These are phyloP conservation scores for Chlorokybus atmophyticus DNA, from an alignment of 139 green algal genomes.

Conservation along the genomic window DNA sequence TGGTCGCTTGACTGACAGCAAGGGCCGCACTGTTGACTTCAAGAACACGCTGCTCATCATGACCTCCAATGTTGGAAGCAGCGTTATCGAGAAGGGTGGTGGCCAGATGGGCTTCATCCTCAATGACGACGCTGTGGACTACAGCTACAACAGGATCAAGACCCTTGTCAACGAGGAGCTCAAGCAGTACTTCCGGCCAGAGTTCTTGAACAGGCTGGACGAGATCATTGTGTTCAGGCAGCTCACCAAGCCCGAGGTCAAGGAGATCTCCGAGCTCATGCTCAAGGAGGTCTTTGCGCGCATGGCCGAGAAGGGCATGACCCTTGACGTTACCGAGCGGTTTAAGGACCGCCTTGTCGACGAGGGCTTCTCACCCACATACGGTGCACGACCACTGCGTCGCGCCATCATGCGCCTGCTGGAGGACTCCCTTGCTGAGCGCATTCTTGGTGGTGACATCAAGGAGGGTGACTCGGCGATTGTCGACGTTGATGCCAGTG, in stretches of 20 bases:
- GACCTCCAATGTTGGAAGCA: conserved; percentile 92
- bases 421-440: conserved; percentile 90
- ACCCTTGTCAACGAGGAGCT: conserved; percentile 95
- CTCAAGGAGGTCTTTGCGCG: conserved; percentile 83
- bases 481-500: conserved; percentile 30
- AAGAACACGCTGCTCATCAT: conserved; percentile 99
- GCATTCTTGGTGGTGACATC: conserved; percentile 84
- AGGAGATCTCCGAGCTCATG: conserved; percentile 98
- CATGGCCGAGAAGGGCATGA: conserved; percentile 85
- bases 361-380: conserved; percentile 96
- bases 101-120: conserved; percentile 59
- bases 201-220: conserved; percentile 98
- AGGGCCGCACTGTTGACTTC: conserved; percentile 93
- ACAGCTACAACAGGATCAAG: conserved; percentile 91
- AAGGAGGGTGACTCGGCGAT: conserved; percentile 43
- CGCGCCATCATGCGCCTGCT: conserved; percentile 97
- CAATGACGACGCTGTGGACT: conserved; percentile 48
- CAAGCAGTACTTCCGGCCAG: conserved; percentile 95
- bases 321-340: conserved; percentile 37
- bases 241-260: conserved; percentile 95
- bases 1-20: conserved; percentile 67
- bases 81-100: conserved; percentile 83
- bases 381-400: conserved; percentile 91
- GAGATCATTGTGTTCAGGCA: conserved; percentile 99
- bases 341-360: conserved; percentile 84